phyloP scores from a whole-genome alignment of 2,329 filamentous ascomycete genomes.

The Claviceps sp. region DNA sequence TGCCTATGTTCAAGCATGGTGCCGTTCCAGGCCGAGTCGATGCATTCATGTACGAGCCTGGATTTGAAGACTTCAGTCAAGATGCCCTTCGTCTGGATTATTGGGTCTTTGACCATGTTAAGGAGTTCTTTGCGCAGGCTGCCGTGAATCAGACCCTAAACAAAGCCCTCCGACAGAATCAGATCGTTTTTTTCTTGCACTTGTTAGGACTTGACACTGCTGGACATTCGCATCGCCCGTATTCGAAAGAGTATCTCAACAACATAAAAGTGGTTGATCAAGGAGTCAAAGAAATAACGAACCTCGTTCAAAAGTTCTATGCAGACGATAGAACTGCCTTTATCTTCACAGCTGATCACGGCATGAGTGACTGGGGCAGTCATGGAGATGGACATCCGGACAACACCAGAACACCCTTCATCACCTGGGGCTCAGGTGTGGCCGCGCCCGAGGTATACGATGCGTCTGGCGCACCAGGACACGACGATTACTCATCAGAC shows the following conservation, averaged over 20 bases:
- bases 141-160: constrained; percentile 64
- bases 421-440: constrained; percentile 87
- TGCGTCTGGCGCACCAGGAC: constrained; percentile 54
- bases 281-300: constrained; percentile 72
- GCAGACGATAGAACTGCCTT: constrained; percentile 76
- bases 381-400: constrained; percentile 96
- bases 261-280: constrained; percentile 92
- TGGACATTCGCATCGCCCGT: constrained; percentile 76
- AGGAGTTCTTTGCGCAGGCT: constrained; percentile 70
- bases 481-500: constrained; percentile 82
- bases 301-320: constrained; percentile 78
- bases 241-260: constrained; percentile 86
- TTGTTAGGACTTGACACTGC: constrained; percentile 83
- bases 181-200: constrained; percentile 89
- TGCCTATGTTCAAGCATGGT: constrained; percentile 95
- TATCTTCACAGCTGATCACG: constrained; percentile 94
- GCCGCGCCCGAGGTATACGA: constrained; percentile 53
- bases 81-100: constrained; percentile 71
- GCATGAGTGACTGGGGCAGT: constrained; percentile 99
- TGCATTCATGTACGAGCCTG: constrained; percentile 69
- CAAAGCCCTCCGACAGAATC: constrained; percentile 62
- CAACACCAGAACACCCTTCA: constrained; percentile 86
- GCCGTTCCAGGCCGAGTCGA: constrained; percentile 78
- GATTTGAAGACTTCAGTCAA: constrained; percentile 80
- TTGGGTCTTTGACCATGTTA: constrained; percentile 95